Base-by-base conservation (phyloP, 306 rosid genomes). In the Pyrus betulifolia region DNA sequence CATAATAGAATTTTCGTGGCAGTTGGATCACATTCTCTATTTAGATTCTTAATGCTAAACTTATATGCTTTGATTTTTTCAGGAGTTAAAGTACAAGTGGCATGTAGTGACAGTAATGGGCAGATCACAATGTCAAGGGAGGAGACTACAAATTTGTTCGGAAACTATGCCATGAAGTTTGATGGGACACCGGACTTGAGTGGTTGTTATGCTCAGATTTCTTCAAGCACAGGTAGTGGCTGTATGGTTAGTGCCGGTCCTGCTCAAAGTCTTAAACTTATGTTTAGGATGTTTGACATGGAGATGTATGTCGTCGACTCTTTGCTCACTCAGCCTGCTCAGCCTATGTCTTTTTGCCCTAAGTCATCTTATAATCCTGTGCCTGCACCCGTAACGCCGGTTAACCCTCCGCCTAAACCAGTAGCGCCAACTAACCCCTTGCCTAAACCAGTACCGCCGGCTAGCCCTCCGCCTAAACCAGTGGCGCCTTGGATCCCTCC, bases 71-170 rank as follows among this genome's bases (percentile, higher is more conserved):
- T 61, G 65, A 8, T 54, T 83, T 46, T 8, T 79, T 55, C 91
- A 93, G 98, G 93, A 79, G 86, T 86, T 44, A 93, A 87, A 80
- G 96, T 91, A n/a, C 87, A 75, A 22, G 74, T 93, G 74, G 70
- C 88, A 23, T 93, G 98, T 62, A 81, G 80, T 6, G 87, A 91
- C 76, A 71, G 91, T 27, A 86, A 86, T 63, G 98, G 98, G 19
- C 71, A 88, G 72, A 72, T 84, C 38, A 70, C 74, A 77, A 72
- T 86, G 90, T 82, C 93, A 79, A 89, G 97, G 79, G 97, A 93
- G 66, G 97, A 88, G 85, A 87, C 88, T 14, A 91, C 96, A 4
- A 93, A 91, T 23, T 85, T 84, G 91, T 88, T 93, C 27, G 98
- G 98, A 25, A 80, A 78, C 85, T 93, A 85, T 65, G 83, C 80